phyloP scores from a whole-genome alignment of 352 stramenopile genomes.

The Phytopythium vexans region DNA sequence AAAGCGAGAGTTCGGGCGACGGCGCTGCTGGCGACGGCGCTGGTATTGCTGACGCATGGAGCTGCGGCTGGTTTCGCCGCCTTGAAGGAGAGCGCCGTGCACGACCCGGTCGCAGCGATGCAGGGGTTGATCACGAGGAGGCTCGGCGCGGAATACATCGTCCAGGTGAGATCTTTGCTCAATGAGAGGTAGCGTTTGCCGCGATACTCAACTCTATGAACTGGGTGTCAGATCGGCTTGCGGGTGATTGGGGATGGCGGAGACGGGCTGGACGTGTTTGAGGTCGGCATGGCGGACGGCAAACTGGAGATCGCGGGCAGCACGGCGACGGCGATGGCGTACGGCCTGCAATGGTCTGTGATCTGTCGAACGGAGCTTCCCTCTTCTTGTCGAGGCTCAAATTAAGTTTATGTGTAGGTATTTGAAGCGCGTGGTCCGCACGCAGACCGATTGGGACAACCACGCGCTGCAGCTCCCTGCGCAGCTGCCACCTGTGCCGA shows the following conservation, averaged over 20 bases:
- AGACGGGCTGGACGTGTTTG: slow-evolving; percentile 61
- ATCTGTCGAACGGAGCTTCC: too few species aligned
- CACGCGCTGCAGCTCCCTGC: slow-evolving; percentile 60
- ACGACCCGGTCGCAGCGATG: slow-evolving; percentile 46
- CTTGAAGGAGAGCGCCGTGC: slow-evolving; percentile 17
- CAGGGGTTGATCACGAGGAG: slow-evolving; percentile 58
- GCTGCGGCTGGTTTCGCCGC: slow-evolving; percentile 11
- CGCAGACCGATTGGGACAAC: slow-evolving; percentile 81
- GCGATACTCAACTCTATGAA: too few species aligned
- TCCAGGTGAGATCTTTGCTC: slow-evolving; percentile 37
- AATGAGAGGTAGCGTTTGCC: not conserved
- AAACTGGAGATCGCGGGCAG: slow-evolving; percentile 56
- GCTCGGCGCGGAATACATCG: slow-evolving; percentile 48
- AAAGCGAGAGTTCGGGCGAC: too few species aligned
- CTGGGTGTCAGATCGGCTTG: slow-evolving; percentile 40
- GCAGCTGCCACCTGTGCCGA: slow-evolving; percentile 39
- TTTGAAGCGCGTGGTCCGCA: slow-evolving; percentile 65
- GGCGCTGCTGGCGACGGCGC: slow-evolving; percentile 2
- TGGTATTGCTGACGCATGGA: slow-evolving; percentile 16
- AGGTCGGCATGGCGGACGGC: slow-evolving; percentile 36
- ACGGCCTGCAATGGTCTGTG: slow-evolving; percentile 53
- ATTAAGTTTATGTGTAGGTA: slow-evolving; percentile 23
- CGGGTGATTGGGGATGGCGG: slow-evolving; percentile 30
- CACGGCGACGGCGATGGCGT: slow-evolving; percentile 63
- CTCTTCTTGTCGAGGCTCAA: too few species aligned